These are phyloP conservation scores for Colletotrichum viniferum DNA, from an alignment of 2,329 filamentous ascomycete genomes.

Conservation along the genomic window DNA sequence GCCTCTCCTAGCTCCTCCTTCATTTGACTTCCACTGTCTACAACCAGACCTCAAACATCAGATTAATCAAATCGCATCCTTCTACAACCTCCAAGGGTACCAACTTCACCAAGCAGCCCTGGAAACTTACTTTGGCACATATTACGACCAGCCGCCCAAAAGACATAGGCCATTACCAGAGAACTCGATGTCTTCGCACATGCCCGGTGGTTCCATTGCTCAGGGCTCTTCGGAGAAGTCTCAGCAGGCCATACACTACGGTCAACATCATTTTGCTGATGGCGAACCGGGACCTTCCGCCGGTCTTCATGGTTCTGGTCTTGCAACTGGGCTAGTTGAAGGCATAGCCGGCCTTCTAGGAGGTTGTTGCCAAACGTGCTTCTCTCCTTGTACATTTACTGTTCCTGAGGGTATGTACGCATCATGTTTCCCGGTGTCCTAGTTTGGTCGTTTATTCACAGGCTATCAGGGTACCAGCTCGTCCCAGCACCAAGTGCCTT, in stretches of 20 bases:
- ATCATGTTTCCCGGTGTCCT: neutral
- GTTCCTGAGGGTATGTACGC: constrained; percentile 34
- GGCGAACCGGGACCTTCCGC: constrained; percentile 8
- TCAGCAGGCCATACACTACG: constrained; percentile 23
- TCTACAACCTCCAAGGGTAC: constrained; percentile 36
- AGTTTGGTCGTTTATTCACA: neutral
- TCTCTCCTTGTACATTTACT: constrained; percentile 17
- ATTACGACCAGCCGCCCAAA: constrained; percentile 30
- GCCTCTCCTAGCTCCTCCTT: constrained; percentile 27
- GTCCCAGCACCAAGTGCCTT: constrained; percentile 26
- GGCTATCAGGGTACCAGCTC: constrained; percentile 37
- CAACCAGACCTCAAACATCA: constrained; percentile 29
- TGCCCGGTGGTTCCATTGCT: constrained; percentile 25
- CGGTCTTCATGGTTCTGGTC: constrained; percentile 17
- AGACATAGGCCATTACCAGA: constrained; percentile 33
- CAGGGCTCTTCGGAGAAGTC: constrained; percentile 37
- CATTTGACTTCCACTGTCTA: constrained; percentile 26
- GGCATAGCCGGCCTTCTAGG: constrained; percentile 32
- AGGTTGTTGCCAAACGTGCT: constrained; percentile 35
- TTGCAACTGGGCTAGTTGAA: constrained; percentile 12
- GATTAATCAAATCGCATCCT: constrained; percentile 30
- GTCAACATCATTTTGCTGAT: constrained; percentile 25
- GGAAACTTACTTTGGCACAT: constrained; percentile 1
- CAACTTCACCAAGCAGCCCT: constrained; percentile 30
- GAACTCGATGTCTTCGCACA: constrained; percentile 34